Evolutionary conservation across 345 rosid species (phyloP).

Genomic region (Excoecaria cochinchinensis): DNA sequence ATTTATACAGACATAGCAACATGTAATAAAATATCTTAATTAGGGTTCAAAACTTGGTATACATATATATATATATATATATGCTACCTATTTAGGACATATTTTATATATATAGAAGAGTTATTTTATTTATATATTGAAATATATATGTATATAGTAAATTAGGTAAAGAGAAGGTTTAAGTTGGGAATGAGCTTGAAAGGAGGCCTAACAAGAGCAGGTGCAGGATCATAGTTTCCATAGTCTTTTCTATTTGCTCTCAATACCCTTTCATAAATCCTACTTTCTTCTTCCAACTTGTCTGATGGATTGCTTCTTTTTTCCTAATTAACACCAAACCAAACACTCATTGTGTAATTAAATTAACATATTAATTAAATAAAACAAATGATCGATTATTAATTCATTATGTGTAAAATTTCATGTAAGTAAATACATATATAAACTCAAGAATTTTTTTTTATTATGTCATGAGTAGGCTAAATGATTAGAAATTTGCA

Average conservation of each 20-base stretch:
- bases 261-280: conserved; percentile 59
- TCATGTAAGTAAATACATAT: background rate
- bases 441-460: background rate
- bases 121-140: no score
- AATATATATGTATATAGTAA: no score
- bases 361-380: background rate
- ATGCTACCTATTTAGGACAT: no score
- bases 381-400: background rate
- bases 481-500: background rate
- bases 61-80: no score
- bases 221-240: conserved; percentile 68
- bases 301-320: conserved; percentile 1
- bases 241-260: conserved; percentile 65
- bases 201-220: conserved; percentile 77
- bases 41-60: no score
- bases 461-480: background rate
- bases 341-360: background rate
- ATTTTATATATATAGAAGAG: no score
- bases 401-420: background rate
- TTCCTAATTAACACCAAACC: background rate
- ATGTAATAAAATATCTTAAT: no score
- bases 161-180: conserved; percentile 19
- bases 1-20: no score
- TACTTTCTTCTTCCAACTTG: conserved; percentile 19
- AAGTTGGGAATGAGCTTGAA: conserved; percentile 93